A percentile compares a stretch with the other conserved stretches of the same genome.
Conservation (phyloP, 2,329 filamentous ascomycete species). For the Sporothrix curviconia region DNA sequence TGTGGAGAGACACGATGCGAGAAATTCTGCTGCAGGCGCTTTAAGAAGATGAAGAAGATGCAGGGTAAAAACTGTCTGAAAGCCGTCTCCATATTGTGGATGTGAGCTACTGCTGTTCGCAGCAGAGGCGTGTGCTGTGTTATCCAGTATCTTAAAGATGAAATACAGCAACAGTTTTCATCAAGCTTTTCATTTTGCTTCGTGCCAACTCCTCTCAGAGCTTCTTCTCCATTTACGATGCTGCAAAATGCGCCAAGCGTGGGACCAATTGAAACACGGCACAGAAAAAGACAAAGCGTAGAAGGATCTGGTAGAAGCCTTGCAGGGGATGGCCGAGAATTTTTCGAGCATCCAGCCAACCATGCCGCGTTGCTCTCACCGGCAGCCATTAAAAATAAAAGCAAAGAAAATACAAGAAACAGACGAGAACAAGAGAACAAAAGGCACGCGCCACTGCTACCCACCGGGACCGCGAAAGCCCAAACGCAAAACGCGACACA, state of each 20-base stretch:
- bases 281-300: conserved; percentile 14
- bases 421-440: not conserved
- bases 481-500: not conserved
- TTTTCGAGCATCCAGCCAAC: conserved; percentile 3
- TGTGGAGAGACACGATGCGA: conserved; percentile 1
- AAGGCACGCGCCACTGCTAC: not conserved
- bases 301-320: not conserved
- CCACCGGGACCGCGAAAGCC: not conserved
- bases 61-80: not conserved
- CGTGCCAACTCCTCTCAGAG: not conserved
- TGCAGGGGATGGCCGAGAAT: too few species aligned
- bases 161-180: too few species aligned
- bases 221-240: not conserved
- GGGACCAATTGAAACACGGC: conserved; percentile 15
- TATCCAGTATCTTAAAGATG: too few species aligned
- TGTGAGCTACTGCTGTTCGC: conserved; percentile 10
- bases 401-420: not conserved
- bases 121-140: too few species aligned
- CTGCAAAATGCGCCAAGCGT: conserved; percentile 1
- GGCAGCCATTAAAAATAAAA: not conserved
- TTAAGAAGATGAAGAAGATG: not conserved
- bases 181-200: not conserved
- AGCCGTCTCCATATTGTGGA: conserved; percentile 11
- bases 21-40: not conserved
- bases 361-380: not conserved